Evolutionary conservation across 2,329 filamentous ascomycete species (phyloP).

Genomic region (Ophiocordyceps camponoti-rufipedis): DNA sequence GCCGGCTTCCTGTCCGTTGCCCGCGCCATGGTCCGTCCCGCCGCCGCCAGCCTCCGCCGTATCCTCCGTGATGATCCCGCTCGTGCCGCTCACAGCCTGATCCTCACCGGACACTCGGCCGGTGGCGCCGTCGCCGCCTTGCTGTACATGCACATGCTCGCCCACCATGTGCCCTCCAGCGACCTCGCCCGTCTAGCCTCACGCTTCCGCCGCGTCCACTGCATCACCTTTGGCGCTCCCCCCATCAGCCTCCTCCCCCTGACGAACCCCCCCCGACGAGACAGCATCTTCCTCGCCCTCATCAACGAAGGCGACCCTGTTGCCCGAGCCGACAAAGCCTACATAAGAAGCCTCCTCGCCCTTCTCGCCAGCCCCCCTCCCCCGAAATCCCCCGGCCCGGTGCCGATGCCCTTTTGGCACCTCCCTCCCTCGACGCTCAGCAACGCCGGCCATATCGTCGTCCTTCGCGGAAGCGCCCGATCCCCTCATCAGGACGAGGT

Average conservation of each 20-base stretch:
- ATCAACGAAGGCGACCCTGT: slow-evolving; percentile 80
- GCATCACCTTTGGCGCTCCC: slow-evolving; percentile 71
- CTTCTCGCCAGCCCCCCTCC: slow-evolving; percentile 40
- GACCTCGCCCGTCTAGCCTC: slow-evolving; percentile 52
- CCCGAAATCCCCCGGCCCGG: not conserved
- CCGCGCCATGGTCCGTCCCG: slow-evolving; percentile 53
- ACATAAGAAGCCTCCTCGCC: slow-evolving; percentile 54
- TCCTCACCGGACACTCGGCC: slow-evolving; percentile 76
- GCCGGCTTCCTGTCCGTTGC: slow-evolving; percentile 64
- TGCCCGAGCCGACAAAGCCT: slow-evolving; percentile 55
- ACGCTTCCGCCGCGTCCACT: slow-evolving; percentile 65
- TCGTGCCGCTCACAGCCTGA: slow-evolving; percentile 46
- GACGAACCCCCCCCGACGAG: slow-evolving; percentile 32
- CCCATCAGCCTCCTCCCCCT: slow-evolving; percentile 58
- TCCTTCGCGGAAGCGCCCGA: slow-evolving; percentile 36
- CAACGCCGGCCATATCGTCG: slow-evolving; percentile 50
- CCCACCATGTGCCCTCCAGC: slow-evolving; percentile 35
- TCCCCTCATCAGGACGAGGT: slow-evolving; percentile 33
- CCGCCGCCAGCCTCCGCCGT: slow-evolving; percentile 50
- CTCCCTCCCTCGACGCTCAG: slow-evolving; percentile 49
- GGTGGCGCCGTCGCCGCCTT: slow-evolving; percentile 70
- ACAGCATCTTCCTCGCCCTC: slow-evolving; percentile 62
- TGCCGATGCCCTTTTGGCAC: slow-evolving; percentile 28
- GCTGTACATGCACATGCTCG: slow-evolving; percentile 67
- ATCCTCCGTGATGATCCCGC: slow-evolving; percentile 55